Percentiles rank a stretch among this genome's conserved stretches.
phyloP scores from a whole-genome alignment of 2,329 filamentous ascomycete species.

The Aspergillus fischeri region DNA sequence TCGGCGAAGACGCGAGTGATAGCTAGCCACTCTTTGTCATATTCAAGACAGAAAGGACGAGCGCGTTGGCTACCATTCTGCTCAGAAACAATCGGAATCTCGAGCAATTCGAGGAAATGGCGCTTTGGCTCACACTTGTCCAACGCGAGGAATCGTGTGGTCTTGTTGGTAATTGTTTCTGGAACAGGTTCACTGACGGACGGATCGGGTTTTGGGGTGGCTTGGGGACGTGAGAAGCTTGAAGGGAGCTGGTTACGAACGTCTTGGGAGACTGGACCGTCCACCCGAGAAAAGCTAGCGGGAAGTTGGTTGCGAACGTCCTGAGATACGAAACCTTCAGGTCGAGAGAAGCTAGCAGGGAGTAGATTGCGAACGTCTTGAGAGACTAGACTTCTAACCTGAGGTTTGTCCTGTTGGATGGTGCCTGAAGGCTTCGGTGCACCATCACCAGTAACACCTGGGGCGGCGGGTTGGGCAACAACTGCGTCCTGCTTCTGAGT shows the following conservation, averaged over 20 bases:
- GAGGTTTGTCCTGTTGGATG: background rate
- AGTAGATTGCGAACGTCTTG: background rate
- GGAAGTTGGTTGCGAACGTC: constrained; percentile 70
- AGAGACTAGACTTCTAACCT: background rate
- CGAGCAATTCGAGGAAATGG: constrained; percentile 76
- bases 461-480: background rate
- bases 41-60: constrained; percentile 61
- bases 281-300: constrained; percentile 51
- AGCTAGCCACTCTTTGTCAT: constrained; percentile 93
- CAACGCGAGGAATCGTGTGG: constrained; percentile 79
- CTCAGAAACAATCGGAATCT: constrained; percentile 51
- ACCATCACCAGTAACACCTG: background rate
- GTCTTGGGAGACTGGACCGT: constrained; percentile 52
- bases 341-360: background rate
- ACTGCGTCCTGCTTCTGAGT: background rate
- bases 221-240: constrained; percentile 57
- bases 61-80: constrained; percentile 16
- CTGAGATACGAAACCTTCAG: constrained; percentile 48
- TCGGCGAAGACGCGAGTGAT: constrained; percentile 78
- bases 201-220: constrained; percentile 21
- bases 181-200: constrained; percentile 63
- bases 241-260: constrained; percentile 71
- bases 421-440: background rate
- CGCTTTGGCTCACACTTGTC: constrained; percentile 83
- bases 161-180: constrained; percentile 68